phyloP scores from a whole-genome alignment of 768 basidiomycete genomes.

The Neoboletus magnificus region DNA sequence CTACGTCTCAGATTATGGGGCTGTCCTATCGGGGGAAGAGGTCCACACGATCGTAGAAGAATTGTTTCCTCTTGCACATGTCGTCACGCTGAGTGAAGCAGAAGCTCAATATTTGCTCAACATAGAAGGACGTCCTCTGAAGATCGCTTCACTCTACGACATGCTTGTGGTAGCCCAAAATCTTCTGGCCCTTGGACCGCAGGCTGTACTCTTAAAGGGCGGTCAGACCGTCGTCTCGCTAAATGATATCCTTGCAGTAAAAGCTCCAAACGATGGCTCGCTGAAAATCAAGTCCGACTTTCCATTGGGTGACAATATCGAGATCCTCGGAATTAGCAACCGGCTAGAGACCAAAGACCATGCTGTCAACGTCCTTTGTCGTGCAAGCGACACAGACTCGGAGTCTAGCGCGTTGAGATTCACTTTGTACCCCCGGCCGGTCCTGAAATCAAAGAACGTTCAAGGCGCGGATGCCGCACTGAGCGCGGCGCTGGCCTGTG shows the following conservation, averaged over 20 bases:
- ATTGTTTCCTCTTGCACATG: not conserved
- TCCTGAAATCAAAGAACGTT: not conserved
- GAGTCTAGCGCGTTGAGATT: not conserved
- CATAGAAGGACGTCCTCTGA: not conserved
- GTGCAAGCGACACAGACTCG: not conserved
- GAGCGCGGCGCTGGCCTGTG: not conserved
- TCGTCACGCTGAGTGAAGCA: not conserved
- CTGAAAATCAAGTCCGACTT: not conserved
- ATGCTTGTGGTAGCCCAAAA: not conserved
- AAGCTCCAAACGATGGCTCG: not conserved
- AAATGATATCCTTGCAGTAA: not conserved
- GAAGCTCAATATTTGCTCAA: not conserved
- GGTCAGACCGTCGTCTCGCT: not conserved
- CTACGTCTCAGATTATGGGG: not conserved
- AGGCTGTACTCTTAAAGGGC: not conserved
- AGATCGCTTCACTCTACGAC: not conserved
- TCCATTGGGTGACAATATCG: not conserved
- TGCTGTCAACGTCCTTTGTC: slow-evolving; percentile 2
- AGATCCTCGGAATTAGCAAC: not conserved
- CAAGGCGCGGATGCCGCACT: not conserved
- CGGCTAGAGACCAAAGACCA: not conserved
- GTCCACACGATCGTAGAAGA: not conserved
- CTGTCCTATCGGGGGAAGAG: not conserved
- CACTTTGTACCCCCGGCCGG: not conserved
- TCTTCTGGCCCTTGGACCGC: not conserved